Evolutionary conservation across 371 early-diverging fungal species (phyloP), one percentile per base, ranked within the genome.

Genomic region (Dichotomocladium elegans): DNA sequence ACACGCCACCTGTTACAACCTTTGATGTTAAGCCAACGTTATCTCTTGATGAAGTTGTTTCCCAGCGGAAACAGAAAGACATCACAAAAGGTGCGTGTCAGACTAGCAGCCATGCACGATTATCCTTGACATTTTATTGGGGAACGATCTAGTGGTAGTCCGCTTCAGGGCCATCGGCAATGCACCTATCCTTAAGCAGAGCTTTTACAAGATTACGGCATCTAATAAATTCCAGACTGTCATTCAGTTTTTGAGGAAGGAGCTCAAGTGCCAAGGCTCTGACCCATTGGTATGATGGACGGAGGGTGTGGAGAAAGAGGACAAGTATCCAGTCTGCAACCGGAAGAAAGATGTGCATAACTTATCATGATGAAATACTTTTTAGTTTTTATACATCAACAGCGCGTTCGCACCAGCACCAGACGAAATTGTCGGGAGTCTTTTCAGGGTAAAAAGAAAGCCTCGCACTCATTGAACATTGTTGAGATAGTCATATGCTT

Each of bases 371-470:
- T 42, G 17, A 10, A 43, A 31, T 11, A 14, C 12, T 30, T 45
- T 4, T 0, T 56, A 92, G 91, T 93, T 92, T 63, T 70, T 95
- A 9, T 96, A 96, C 62, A 85, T 96, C 24, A 95, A 93, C 63
- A 89, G 90, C 58, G 88, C 94, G 11, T 96, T 96, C 68, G 84
- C 94, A 3, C 96, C 96, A n/a, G 83, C 94, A 28, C 95, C 96
- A 3, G 96, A 96, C 62, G 96, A 95, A 64, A 77, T 82, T 21
- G 82, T 96, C 8, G 73, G 79, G 14, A 94, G 89, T 62, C 61
- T 96, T 40, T 81, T 78, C 65, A 88, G 89, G 80, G 91, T 92
- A 76, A 41, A 47, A 8, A 22, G n/a, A n/a, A n/a, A n/a, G n/a
- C n/a, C n/a, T n/a, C n/a, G n/a, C n/a, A n/a, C 9, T n/a, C 21